Evolutionary conservation across 345 rosid species (phyloP).

Genomic region (Salix exigua): DNA sequence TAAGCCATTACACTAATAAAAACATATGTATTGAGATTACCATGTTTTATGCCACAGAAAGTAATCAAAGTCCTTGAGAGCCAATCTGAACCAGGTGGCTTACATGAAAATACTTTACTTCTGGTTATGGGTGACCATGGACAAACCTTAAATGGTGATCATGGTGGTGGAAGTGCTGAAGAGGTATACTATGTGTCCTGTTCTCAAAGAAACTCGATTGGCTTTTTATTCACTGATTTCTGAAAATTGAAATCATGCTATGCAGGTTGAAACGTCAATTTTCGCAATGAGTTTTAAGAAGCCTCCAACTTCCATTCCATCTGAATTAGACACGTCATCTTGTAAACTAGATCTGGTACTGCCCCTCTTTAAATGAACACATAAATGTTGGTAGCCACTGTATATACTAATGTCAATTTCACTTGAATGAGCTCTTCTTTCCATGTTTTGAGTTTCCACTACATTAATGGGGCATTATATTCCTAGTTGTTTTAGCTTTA

Average conservation of each 20-base stretch:
- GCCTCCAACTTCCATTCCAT: constrained; percentile 49
- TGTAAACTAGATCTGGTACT: constrained; percentile 58
- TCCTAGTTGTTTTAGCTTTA: neutral
- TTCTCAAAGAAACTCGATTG: constrained; percentile 1
- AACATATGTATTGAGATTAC: neutral
- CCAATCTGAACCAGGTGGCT: constrained; percentile 70
- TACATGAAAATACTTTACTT: constrained; percentile 79
- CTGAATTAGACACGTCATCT: constrained; percentile 61
- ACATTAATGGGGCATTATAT: neutral
- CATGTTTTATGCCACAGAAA: constrained; percentile 38
- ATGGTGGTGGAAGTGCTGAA: constrained; percentile 96
- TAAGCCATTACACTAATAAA: no score
- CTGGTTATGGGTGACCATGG: constrained; percentile 99
- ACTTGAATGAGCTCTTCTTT: neutral
- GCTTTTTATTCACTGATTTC: neutral
- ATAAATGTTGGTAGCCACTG: constrained; percentile 1
- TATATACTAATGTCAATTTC: neutral
- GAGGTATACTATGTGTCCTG: constrained; percentile 49
- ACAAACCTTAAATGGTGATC: constrained; percentile 94
- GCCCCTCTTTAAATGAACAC: constrained; percentile 10
- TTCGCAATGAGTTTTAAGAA: constrained; percentile 83
- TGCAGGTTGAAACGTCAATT: constrained; percentile 87
- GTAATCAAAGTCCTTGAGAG: constrained; percentile 53
- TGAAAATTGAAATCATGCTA: neutral
- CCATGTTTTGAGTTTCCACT: neutral